Base-by-base conservation (phyloP, 257 asterid species). In the Plantago major region DNA sequence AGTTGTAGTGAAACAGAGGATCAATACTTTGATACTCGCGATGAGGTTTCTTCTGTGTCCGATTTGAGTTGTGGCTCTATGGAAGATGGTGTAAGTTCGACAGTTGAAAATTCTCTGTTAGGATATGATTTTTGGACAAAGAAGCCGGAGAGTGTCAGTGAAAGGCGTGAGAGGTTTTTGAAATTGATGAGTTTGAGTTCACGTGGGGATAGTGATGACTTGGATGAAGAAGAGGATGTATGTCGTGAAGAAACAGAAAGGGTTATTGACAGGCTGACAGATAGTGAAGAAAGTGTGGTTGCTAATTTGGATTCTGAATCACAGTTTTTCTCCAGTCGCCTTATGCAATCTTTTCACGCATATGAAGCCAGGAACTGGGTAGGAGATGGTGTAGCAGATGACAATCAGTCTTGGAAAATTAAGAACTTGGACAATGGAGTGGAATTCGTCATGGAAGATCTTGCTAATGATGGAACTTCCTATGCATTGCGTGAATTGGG, bases 81-180 rank as follows among this genome's bases (percentile, higher is more conserved):
- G 0, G 92, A 79, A 54, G 62, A 65, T 3, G 66, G 67, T 60
- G 57, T 74, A 69, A 74, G 71, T 75, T 64, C 85, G 57, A 78
- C 52, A 72, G 46, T 50, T 26, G 78, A 43, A 3, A 70, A 75
- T 49, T 43, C 64, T 68, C 87, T 73, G 69, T 68, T 79, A 42
- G 86, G 76, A 37, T 91, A 89, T 67, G 93, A 86, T 13, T 70
- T 86, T 65, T 91, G 96, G 96, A 79, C 80, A 26, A 77, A 74
- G 69, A 72, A 74, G 16, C 90, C 85, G 0, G 82, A 70, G 30
- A 82, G 90, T 71, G 85, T 91, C 7, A 62, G 67, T 40, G 93
- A 78, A 52, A 84, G 98, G 33, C 93, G 98, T 0, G 74, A 30
- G 19, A 78, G 72, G 67, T 86, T 91, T 62, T 67, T 82, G 60